Evolutionary conservation across 192 early-diverging fungal genomes (phyloP), one percentile per base, ranked within the genome.

Genomic region (Entomortierella beljakovae): DNA sequence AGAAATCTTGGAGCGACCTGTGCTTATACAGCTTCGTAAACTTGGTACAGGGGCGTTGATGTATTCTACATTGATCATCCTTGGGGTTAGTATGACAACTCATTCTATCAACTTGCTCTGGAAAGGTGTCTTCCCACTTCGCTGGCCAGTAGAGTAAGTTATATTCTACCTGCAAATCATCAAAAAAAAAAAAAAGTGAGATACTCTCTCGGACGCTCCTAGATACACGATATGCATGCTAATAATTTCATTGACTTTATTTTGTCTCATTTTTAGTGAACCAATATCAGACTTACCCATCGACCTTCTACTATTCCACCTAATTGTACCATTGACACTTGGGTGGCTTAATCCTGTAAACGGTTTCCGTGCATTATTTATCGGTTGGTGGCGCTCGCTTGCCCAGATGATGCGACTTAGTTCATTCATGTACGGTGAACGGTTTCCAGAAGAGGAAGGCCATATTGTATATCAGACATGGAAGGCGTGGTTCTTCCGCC

Each of bases 1-100:
- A 57, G 98, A 99, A 67, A 96, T 99, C 38, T 68, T 96, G 4
- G 94, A 96, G 64, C 87, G 91, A 20, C 91, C 93, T 32, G 82
- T 92, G 26, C 62, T 86, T 26, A 80, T 88, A 28, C 94, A 98
- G 74, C 77, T 97, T 51, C 84, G 90, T 79, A 97, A 97, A 82
- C 89, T 99, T 46, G 87, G 85, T 4, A 83, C 91, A 13, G 93
- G 94, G 51, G 89, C 90, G 2, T 22, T 94, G 43, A 95, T 97
- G 92, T 98, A 99, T 75, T 87, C 90, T 16, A 84, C 76, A 7
- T 82, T 98, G 50, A 90, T 98, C 35, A 49, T 91, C 3, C 82
- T 85, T 15, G 92, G 93, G n/a, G 74, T 97, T 22, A 95, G 94
- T 25, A 61, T 86, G 26, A 84, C 85, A 1, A 80, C 82, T 11